Evolutionary conservation across 495 filamentous ascomycete species (phyloP).

Genomic region (Hypomontagnella submonticulosa): DNA sequence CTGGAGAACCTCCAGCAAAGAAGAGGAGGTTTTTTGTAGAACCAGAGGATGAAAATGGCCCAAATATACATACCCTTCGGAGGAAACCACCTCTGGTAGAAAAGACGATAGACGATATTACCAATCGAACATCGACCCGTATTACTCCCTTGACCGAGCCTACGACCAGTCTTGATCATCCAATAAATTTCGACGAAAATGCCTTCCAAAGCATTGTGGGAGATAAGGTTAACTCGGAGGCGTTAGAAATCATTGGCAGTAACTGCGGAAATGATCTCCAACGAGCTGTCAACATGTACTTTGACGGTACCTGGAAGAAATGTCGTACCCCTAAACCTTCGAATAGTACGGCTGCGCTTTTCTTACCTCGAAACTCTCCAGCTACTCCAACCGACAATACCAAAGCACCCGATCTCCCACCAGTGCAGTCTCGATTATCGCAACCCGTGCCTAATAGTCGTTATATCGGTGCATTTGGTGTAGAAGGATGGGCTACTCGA

Average conservation of each 20-base stretch:
- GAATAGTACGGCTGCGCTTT: slow-evolving; percentile 23
- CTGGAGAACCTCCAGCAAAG: slow-evolving; percentile 75
- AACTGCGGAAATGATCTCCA: slow-evolving; percentile 72
- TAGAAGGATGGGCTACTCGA: slow-evolving; percentile 89
- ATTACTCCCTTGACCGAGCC: not conserved
- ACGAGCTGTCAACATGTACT: slow-evolving; percentile 83
- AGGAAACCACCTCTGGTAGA: slow-evolving; percentile 40
- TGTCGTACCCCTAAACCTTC: slow-evolving; percentile 30
- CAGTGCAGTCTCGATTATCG: slow-evolving; percentile 12
- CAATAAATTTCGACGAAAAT: slow-evolving; percentile 69
- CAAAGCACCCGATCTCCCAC: slow-evolving; percentile 14
- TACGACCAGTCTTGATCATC: slow-evolving; percentile 14
- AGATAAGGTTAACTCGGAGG: slow-evolving; percentile 64
- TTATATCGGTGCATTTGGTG: slow-evolving; percentile 93
- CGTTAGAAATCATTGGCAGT: slow-evolving; percentile 63
- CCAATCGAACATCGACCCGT: slow-evolving; percentile 10
- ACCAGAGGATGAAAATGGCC: slow-evolving; percentile 47
- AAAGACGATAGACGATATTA: slow-evolving; percentile 26
- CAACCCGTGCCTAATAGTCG: slow-evolving; percentile 68
- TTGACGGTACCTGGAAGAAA: slow-evolving; percentile 91
- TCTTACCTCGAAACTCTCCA: slow-evolving; percentile 12
- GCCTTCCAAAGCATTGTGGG: slow-evolving; percentile 79
- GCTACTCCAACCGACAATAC: slow-evolving; percentile 14
- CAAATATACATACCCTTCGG: slow-evolving; percentile 18
- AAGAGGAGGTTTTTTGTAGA: slow-evolving; percentile 85